Conservation (phyloP, 2,329 filamentous ascomycete species). For the Fusarium nodosum region DNA sequence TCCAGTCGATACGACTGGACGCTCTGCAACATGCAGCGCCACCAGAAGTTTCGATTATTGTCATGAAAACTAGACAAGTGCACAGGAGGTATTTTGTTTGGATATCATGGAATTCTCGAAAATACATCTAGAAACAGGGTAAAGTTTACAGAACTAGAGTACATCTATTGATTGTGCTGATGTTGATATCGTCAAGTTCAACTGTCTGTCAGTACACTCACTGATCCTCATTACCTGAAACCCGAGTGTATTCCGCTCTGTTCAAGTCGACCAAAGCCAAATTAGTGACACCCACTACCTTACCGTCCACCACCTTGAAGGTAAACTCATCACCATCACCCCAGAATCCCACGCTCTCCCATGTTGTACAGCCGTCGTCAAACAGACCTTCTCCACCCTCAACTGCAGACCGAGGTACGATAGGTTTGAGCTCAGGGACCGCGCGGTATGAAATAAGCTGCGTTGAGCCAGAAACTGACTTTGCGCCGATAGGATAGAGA, state of each 20-base stretch:
- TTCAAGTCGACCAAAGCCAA: not conserved
- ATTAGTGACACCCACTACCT: not conserved
- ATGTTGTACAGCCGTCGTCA: constrained; percentile 9
- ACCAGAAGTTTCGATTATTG: too few relatives aligned
- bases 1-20: too few relatives aligned
- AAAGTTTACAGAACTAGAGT: too few relatives aligned
- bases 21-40: too few relatives aligned
- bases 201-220: too few relatives aligned
- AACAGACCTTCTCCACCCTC: constrained; percentile 17
- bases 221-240: too few relatives aligned
- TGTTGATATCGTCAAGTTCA: too few relatives aligned
- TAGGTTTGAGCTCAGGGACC: not conserved
- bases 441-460: constrained; percentile 12
- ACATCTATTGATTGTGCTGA: too few relatives aligned
- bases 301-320: constrained; percentile 2
- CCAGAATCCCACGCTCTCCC: constrained; percentile 7
- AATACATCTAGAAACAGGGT: too few relatives aligned
- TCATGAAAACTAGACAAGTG: too few relatives aligned
- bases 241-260: not conserved
- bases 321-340: constrained; percentile 18
- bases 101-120: too few relatives aligned
- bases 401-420: not conserved
- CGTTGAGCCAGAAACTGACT: not conserved
- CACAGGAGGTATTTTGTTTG: too few relatives aligned
- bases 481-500: not conserved